phyloP scores from a whole-genome alignment of 768 basidiomycete genomes.

The Sporobolomyces roseus region DNA sequence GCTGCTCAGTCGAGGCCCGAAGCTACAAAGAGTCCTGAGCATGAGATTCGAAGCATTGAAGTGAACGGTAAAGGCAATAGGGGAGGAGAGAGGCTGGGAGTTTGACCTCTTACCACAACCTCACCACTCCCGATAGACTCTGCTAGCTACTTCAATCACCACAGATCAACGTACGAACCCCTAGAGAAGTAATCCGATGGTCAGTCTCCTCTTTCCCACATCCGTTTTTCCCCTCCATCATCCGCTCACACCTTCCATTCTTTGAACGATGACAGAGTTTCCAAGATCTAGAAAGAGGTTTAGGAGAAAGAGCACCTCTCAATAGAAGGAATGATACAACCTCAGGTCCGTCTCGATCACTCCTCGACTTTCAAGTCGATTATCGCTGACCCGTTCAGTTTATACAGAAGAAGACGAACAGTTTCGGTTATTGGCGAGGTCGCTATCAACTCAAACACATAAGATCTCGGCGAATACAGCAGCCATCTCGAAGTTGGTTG shows the following conservation, averaged over 20 bases:
- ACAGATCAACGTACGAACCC: too few relatives aligned
- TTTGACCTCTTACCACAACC: too few relatives aligned
- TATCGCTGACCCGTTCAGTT: too few relatives aligned
- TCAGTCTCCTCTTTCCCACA: not conserved
- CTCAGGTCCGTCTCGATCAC: conserved; percentile 1
- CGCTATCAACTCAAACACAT: conserved; percentile 73
- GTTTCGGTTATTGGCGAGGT: conserved; percentile 24
- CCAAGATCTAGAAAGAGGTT: conserved; percentile 38
- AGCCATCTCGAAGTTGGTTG: conserved; percentile 91
- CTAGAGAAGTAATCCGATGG: too few relatives aligned
- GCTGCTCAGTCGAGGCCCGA: too few relatives aligned
- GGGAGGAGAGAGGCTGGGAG: too few relatives aligned
- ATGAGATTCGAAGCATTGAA: too few relatives aligned
- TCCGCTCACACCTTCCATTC: not conserved
- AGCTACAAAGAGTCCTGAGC: too few relatives aligned
- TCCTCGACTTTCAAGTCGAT: too few relatives aligned
- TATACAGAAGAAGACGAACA: conserved; percentile 27
- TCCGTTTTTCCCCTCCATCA: not conserved
- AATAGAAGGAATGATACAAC: conserved; percentile 6
- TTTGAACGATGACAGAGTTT: conserved; percentile 10
- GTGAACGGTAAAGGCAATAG: too few relatives aligned
- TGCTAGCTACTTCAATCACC: too few relatives aligned
- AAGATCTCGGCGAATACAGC: conserved; percentile 98
- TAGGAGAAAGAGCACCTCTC: conserved; percentile 23
- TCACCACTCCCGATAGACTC: too few relatives aligned